Evolutionary conservation across 345 rosid species (phyloP), one percentile per base, ranked within the genome.

Genomic region (Gossypium rotundifolium): DNA sequence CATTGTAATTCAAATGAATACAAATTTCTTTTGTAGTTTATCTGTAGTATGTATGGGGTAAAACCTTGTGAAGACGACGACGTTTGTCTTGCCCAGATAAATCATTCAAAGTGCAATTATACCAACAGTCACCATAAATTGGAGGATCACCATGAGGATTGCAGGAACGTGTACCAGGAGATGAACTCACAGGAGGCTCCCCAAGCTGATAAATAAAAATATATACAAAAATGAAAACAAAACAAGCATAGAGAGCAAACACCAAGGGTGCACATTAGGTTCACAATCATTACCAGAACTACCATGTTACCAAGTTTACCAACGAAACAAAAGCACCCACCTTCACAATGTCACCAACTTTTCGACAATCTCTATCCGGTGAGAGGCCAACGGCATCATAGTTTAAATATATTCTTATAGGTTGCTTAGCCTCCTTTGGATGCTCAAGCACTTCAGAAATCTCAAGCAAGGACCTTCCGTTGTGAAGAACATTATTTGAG

Each of bases 351-450:
- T 91, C 90, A 3, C 98, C 99, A 79, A 95, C 87, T 79, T 77
- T 80, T 65, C 83, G 85, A 77, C 99, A 95, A 82, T 95, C 99
- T 79, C 99, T 83, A 68, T 93, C 98, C 38, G 82, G 85, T 0
- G 99, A 93, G 74, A 90, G 99, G 45, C 99, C 99, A 65, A 95
- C 99, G 18, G 99, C 99, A 84, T 95, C 99, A 77, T 93, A 95
- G 76, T 95, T 95, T 72, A 95, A 85, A 79, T 88, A 91, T 77
- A 95, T 95, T 84, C 99, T 87, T 77, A 95, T 87, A 59, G 99
- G 97, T 68, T 88, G 91, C 85, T 89, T 95, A 71, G 78, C 89
- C 63, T 85, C 92, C 60, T 79, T 87, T 58, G 79, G 78, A 67
- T 82, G 85, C 46, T 73, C 63, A 0, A 40, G 40, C 9, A 59